Evolutionary conservation across 78 protist genomes (phyloP).

Genomic region (Isochrysis galbana): DNA sequence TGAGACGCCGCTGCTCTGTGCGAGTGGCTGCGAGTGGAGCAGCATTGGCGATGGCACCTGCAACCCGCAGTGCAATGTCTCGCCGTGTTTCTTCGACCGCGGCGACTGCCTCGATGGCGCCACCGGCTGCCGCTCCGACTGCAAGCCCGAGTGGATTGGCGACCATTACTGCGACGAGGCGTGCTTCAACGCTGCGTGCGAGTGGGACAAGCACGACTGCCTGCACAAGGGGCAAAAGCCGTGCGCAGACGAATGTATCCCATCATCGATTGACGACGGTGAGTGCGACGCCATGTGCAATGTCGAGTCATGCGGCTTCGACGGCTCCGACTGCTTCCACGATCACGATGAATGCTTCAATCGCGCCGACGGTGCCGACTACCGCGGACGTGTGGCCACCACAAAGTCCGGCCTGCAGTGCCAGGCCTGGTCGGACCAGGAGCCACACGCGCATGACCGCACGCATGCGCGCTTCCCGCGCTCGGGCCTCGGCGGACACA

Average conservation of each 20-base stretch:
- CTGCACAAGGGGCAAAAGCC: background rate
- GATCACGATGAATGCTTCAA: background rate
- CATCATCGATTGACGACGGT: background rate
- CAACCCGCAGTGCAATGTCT: background rate
- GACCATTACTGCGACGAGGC: slow-evolving; percentile 11
- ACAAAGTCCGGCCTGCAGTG: background rate
- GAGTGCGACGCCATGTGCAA: background rate
- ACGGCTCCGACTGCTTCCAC: slow-evolving; percentile 19
- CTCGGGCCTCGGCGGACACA: slow-evolving; percentile 34
- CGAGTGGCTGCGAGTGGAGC: background rate
- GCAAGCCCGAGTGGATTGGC: background rate
- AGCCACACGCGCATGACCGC: background rate
- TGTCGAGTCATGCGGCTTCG: background rate
- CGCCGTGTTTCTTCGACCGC: background rate
- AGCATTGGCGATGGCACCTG: background rate
- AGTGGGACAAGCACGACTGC: slow-evolving; percentile 16
- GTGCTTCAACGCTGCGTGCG: background rate
- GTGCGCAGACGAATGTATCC: background rate
- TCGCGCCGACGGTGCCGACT: background rate
- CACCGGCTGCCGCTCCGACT: background rate
- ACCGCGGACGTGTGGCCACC: background rate
- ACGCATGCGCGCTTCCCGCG: background rate
- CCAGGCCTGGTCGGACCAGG: slow-evolving; percentile 1
- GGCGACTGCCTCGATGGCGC: background rate
- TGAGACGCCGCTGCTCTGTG: slow-evolving; percentile 16